Conservation (phyloP, 139 green algal genomes). For the Chlorella vulgaris region DNA sequence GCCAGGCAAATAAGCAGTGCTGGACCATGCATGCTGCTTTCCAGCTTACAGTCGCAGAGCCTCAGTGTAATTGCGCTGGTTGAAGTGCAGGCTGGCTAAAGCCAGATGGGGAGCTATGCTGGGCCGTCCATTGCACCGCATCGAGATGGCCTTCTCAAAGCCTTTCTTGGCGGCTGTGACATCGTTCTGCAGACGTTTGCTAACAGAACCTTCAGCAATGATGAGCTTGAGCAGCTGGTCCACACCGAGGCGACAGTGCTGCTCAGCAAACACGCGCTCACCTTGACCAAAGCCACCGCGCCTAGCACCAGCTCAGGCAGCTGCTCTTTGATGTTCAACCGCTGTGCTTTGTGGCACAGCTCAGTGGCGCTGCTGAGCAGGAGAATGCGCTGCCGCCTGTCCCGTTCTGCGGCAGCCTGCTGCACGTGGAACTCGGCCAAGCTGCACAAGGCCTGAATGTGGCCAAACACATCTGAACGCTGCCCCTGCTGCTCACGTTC, state of each 20-base stretch:
- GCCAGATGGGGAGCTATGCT: constrained; percentile 71
- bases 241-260: no score
- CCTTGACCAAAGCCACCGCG: constrained; percentile 63
- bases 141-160: constrained; percentile 50
- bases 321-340: constrained; percentile 60
- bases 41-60: constrained; percentile 60
- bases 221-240: no score
- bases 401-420: constrained; percentile 38
- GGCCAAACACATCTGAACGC: constrained; percentile 64
- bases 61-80: constrained; percentile 60
- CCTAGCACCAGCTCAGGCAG: constrained; percentile 68
- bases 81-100: constrained; percentile 62
- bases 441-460: constrained; percentile 77
- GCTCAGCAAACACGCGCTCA: no score
- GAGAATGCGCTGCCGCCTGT: constrained; percentile 26
- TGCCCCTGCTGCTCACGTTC: constrained; percentile 39
- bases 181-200: constrained; percentile 53
- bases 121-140: constrained; percentile 55
- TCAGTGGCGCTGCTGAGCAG: constrained; percentile 43
- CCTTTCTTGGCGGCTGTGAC: constrained; percentile 37
- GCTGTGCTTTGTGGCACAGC: constrained; percentile 46
- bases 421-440: constrained; percentile 68
- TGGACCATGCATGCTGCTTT: no score
- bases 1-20: neutral
- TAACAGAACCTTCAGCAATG: neutral